Conservation (phyloP, 176 grass and related monocot species). For the Hsuehochloa calcarea region DNA sequence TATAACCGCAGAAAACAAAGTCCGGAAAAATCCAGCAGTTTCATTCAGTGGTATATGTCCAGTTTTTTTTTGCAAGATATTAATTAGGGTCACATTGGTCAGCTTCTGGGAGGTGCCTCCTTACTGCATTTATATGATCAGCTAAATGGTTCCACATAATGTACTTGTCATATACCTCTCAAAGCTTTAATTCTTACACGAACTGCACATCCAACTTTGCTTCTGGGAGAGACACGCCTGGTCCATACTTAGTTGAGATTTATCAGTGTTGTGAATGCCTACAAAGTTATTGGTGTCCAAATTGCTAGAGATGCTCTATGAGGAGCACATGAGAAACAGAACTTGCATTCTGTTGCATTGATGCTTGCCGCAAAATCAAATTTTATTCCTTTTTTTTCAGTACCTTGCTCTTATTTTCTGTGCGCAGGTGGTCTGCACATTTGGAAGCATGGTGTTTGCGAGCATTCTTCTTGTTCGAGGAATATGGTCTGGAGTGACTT, state of each 20-base stretch:
- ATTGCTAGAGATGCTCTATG: background rate
- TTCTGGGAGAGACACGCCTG: background rate
- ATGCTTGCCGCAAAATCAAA: background rate
- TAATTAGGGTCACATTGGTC: conserved; percentile 17
- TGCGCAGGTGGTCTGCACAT: conserved; percentile 79
- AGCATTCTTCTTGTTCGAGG: conserved; percentile 91
- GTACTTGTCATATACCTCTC: conserved; percentile 16
- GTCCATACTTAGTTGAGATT: background rate
- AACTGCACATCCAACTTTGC: background rate
- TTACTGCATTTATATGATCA: conserved; percentile 25
- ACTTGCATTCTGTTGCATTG: background rate
- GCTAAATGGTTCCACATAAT: background rate
- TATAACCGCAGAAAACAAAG: background rate
- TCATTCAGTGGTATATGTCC: background rate
- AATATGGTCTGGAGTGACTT: conserved; percentile 82
- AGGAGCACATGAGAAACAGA: background rate
- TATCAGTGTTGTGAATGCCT: background rate
- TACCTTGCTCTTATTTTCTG: background rate
- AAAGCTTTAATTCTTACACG: background rate
- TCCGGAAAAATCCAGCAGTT: background rate
- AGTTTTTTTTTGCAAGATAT: background rate
- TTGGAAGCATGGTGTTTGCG: conserved; percentile 89
- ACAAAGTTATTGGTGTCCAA: background rate
- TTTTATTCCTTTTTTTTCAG: background rate
- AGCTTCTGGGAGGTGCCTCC: background rate